phyloP scores from a whole-genome alignment of 176 grass and related monocot genomes.

The Neostapfia colusana region DNA sequence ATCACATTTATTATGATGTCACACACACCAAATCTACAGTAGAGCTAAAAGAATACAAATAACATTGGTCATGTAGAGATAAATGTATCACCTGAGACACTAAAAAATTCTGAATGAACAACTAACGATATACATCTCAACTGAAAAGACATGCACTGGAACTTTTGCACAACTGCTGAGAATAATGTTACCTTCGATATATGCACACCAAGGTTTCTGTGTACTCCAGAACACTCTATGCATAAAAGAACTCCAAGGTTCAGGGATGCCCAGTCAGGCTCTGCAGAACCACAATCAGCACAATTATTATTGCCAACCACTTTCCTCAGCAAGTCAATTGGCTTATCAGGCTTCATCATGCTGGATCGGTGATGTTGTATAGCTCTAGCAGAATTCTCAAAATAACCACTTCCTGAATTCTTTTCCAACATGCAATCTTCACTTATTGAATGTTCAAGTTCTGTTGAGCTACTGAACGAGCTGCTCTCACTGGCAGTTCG shows the following conservation, averaged over 20 bases:
- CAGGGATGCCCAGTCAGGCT: slow-evolving; percentile 95
- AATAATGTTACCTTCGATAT: slow-evolving; percentile 83
- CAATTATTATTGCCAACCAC: slow-evolving; percentile 78
- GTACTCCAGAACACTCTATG: slow-evolving; percentile 97
- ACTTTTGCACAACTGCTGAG: slow-evolving; percentile 5
- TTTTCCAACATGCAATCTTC: slow-evolving; percentile 82
- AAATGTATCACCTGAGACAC: slow-evolving; percentile 17
- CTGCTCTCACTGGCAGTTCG: slow-evolving; percentile 72
- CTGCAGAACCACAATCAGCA: slow-evolving; percentile 84
- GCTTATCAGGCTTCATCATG: slow-evolving; percentile 88
- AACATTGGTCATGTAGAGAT: slow-evolving; percentile 6
- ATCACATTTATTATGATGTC: slow-evolving; percentile 8
- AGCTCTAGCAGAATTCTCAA: slow-evolving; percentile 64
- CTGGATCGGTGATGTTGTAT: slow-evolving; percentile 68
- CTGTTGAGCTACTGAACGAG: slow-evolving; percentile 87
- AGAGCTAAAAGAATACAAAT: slow-evolving; percentile 5
- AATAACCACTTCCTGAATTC: slow-evolving; percentile 70
- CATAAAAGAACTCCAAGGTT: slow-evolving; percentile 94
- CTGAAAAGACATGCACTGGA: neutral
- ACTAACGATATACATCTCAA: slow-evolving; percentile 9
- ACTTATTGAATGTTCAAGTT: slow-evolving; percentile 68
- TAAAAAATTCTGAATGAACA: neutral
- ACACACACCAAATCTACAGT: neutral
- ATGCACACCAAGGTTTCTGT: slow-evolving; percentile 98
- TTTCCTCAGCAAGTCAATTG: slow-evolving; percentile 96